A percentile compares a stretch with the other conserved stretches of the same genome.
Conservation (phyloP, 2,329 filamentous ascomycete genomes). For the Pestalotiopsis sp. region DNA sequence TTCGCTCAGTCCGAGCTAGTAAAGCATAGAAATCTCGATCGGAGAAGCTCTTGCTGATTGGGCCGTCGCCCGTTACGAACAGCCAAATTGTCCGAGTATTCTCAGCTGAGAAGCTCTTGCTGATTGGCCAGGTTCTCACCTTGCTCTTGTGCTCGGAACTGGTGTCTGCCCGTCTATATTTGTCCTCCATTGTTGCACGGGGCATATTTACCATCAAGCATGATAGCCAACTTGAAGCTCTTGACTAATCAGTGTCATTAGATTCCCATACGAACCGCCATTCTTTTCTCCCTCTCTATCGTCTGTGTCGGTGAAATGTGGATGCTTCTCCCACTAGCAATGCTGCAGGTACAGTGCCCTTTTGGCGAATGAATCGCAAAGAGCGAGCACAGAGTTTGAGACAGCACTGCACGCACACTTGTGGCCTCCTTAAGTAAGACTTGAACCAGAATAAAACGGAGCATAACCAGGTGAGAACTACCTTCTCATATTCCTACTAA, state of each 20-base stretch:
- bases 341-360: no score
- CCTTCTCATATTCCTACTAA: neutral
- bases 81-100: neutral
- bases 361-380: neutral
- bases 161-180: neutral
- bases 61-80: neutral
- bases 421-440: neutral
- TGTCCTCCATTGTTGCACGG: no score
- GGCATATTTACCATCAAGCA: no score
- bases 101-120: neutral
- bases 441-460: neutral
- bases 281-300: neutral
- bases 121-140: neutral
- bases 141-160: neutral
- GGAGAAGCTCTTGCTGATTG: constrained; percentile 11
- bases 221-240: no score
- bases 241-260: no score
- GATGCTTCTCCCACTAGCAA: no score
- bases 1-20: neutral
- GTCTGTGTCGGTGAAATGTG: no score
- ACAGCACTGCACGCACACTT: neutral
- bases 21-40: neutral
- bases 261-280: no score
- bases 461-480: neutral
- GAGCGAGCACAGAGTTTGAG: neutral